A percentile compares a stretch with the other conserved stretches of the same genome.
These are phyloP conservation scores for Hericium alpestre DNA, from an alignment of 768 basidiomycete genomes.

Conservation along the genomic window DNA sequence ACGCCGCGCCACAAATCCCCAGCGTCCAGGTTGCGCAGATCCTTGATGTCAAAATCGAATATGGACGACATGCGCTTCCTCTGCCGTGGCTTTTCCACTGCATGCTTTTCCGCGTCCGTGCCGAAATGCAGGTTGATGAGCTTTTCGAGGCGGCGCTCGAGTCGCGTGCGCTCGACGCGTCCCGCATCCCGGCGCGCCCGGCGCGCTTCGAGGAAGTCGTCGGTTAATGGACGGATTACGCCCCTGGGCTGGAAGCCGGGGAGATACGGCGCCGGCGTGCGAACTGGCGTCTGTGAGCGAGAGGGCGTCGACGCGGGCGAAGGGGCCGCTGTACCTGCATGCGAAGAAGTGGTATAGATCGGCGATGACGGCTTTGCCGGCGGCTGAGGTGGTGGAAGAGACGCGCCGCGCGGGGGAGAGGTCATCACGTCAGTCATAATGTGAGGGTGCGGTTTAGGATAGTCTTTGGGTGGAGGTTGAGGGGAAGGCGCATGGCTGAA, in stretches of 20 bases:
- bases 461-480: neutral
- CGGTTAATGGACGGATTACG: constrained; percentile 68
- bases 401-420: neutral
- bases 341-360: too few species aligned
- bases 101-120: constrained; percentile 11
- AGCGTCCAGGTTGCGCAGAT: constrained; percentile 51
- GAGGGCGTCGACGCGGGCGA: constrained; percentile 10
- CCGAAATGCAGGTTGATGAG: constrained; percentile 67
- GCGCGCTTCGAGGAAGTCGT: constrained; percentile 57
- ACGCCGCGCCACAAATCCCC: constrained; percentile 64
- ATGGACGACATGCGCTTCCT: constrained; percentile 51
- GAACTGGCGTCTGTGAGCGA: constrained; percentile 10
- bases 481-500: neutral
- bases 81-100: constrained; percentile 12
- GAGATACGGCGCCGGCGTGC: constrained; percentile 54
- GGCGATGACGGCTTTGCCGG: neutral
- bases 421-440: too few species aligned
- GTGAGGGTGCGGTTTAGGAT: neutral
- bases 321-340: constrained; percentile 6
- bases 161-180: constrained; percentile 70
- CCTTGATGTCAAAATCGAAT: constrained; percentile 57
- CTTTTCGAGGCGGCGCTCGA: constrained; percentile 84
- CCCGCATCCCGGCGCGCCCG: constrained; percentile 30
- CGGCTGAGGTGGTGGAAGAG: neutral
- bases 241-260: constrained; percentile 93